These are phyloP conservation scores for Blastocystis sp. DNA, from an alignment of 352 stramenopile genomes.

Conservation along the genomic window DNA sequence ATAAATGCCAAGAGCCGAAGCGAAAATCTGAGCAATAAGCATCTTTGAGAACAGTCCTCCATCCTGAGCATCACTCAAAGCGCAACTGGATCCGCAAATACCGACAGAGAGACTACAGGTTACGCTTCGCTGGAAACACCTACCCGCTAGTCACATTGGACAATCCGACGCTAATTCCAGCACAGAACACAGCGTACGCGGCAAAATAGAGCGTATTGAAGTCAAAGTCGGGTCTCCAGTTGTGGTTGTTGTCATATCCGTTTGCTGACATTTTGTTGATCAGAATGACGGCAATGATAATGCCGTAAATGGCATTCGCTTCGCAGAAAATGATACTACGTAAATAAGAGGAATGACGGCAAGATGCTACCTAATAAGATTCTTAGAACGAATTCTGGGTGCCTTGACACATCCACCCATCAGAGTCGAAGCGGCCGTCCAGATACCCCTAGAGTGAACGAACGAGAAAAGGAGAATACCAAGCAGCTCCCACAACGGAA, in stretches of 20 bases:
- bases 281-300: conserved; percentile 80
- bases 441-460: conserved; percentile 69
- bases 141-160: conserved; percentile 78
- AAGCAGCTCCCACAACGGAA: conserved; percentile 76
- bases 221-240: conserved; percentile 59
- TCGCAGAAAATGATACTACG: conserved; percentile 79
- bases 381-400: conserved; percentile 77
- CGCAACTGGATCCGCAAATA: conserved; percentile 75
- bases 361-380: conserved; percentile 68
- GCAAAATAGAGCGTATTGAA: conserved; percentile 72
- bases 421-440: conserved; percentile 76
- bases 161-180: conserved; percentile 72
- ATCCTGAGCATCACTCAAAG: conserved; percentile 76
- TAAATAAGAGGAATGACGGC: neutral
- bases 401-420: conserved; percentile 74
- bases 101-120: conserved; percentile 69
- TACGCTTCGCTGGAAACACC: conserved; percentile 17
- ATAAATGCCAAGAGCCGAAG: conserved; percentile 76
- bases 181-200: conserved; percentile 73
- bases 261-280: conserved; percentile 69
- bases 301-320: conserved; percentile 76
- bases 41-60: conserved; percentile 76
- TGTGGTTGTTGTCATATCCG: neutral
- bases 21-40: conserved; percentile 81
- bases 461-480: conserved; percentile 61